Base-by-base conservation (phyloP, 108 stramenopile species). In the Fragilariopsis cylindrus region DNA sequence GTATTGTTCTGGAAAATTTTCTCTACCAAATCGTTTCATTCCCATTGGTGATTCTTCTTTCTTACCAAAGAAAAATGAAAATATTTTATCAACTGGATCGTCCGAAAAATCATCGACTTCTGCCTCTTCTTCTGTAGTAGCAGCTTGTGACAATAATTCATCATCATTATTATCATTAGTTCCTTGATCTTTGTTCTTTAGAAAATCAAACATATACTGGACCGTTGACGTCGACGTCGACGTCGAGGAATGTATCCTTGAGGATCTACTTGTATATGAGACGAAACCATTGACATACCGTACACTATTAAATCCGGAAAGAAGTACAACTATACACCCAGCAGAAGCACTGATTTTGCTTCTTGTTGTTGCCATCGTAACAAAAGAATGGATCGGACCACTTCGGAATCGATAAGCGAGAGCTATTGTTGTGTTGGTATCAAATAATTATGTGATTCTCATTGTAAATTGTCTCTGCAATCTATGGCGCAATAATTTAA, bases 11-110 rank as follows among this genome's bases (percentile, higher is more conserved):
- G 89, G 89, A 65, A 89, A 91, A 15, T 81, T 80, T 15, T 86
- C 77, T 42, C 44, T 11, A 3, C 73, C 84, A 52, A 82, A 81
- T n/a, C 84, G 68, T 67, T 78, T 81, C 74, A 89, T 67, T 57
- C 88, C 88, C 72, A 85, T 73, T 7, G 93, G 93, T 39, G 57
- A 65, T 57, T 80, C 86, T 75, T 95, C 92, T 41, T 86, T 86
- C 64, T 88, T 84, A 11, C 94, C 94, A 71, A 92, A 95, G 60
- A 95, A 95, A 54, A 95, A 77, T 13, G 81, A 76, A 78, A 95
- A 95, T 50, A 95, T 83, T 68, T 92, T 92, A 63, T 95, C 94
- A 18, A 92, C 87, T 21, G 92, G 92, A 65, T 92, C 91, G 46
- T 89, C 87, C 18, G 82, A 79, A 56, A 65, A 78, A 41, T 65